Evolutionary conservation across 495 filamentous ascomycete genomes (phyloP), one percentile per base, ranked within the genome.

Genomic region (Trypethelium eluteriae): DNA sequence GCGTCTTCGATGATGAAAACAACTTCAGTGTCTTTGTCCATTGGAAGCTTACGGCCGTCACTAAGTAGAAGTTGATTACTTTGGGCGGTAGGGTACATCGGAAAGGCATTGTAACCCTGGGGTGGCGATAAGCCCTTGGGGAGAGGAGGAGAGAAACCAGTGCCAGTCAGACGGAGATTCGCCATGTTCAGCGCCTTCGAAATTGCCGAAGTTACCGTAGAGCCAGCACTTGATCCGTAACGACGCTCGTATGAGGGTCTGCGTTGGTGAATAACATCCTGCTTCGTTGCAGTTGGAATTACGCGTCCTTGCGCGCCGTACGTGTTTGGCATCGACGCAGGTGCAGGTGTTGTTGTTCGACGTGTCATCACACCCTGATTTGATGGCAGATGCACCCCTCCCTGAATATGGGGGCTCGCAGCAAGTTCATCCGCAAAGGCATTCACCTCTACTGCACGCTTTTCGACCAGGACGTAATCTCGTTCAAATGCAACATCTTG

Each of bases 381-480:
- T 36, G 53, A 59, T 16, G 61, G 62, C 3, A 64, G 65, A 32
- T 44, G 62, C 12, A 64, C 62, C 2, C 64, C 57, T 16, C 68
- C 62, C 62, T 76, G 76, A 35, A 74, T 44, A 25, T 74, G 76
- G 35, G 88, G 88, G 66, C 89, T 91, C 59, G 91, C 86, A 18
- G 90, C 91, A 69, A 98, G 79, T 75, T 98, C 92, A 74, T 98
- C 94, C 9, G 94, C 94, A 73, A 98, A 91, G 3, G 94, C 93
- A 78, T 98, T 97, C 38, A 98, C 93, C 75, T 97, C 91, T 3
- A 98, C 92, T 7, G 88, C 88, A 63, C 88, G 87, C 79, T 97
- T 98, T 76, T 98, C 95, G 25, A 98, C 90, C 18, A 98, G 78
- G 41, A 98, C 93, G 70, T 97, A 98, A 70, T 97, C 94, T 69